Evolutionary conservation across 2,329 filamentous ascomycete species (phyloP), one percentile per base, ranked within the genome.

Genomic region (Huntiella decipiens): DNA sequence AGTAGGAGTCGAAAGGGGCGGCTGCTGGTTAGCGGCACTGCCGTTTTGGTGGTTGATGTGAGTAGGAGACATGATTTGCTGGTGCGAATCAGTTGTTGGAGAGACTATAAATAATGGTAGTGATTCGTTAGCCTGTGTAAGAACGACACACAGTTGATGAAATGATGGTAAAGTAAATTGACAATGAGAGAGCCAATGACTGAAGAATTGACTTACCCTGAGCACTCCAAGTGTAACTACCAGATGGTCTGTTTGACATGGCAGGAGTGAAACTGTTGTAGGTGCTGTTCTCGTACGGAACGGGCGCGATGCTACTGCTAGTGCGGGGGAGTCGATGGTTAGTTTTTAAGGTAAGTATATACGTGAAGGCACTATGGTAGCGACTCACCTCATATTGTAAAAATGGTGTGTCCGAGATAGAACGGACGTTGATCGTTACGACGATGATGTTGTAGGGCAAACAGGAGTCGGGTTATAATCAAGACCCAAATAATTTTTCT

Each of bases 201-300:
- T 28, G 3, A 7, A 28, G 8, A 28, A 28, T 28, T 28, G 19
- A 38, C 47, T 12, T 43, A 45, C 47, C 39, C 34, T 40, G 43
- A n/a, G 43, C 28, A 43, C 43, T 45, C 22, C 37, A 28, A 36
- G 47, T 16, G 38, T 46, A 49, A 13, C 22, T 37, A 13, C 38
- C 37, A 22, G 46, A 44, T 35, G 43, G 47, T n/a, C 47, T 38
- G 47, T 49, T 49, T 39, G 43, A 45, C 47, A 49, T 49, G 43
- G 38, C 40, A 39, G 22, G 22, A 28, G 47, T 40, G 34, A 49
- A 49, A 44, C 38, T 49, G 17, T 35, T 41, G 43, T 49, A 49
- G 43, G 15, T 45, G 28, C 33, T 41, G 32, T 49, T 44, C 43
- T 49, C 45, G 38, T 46, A 42, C 12, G 33, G 41, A 11, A 44